Base-by-base conservation (phyloP, 2,329 filamentous ascomycete genomes). In the Tympanopsis confertula region DNA sequence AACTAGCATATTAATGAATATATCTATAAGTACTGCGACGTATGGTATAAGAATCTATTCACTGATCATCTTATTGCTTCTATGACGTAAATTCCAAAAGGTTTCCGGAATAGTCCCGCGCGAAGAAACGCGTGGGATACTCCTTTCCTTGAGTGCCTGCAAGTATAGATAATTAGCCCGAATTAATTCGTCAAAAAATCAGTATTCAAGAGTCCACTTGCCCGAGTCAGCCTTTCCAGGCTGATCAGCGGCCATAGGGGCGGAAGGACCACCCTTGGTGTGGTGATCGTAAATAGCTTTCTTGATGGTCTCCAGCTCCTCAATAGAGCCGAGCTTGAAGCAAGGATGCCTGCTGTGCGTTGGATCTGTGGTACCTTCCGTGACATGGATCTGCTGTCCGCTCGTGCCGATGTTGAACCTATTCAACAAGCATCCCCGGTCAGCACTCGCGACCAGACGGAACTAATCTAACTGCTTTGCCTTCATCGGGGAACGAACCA, bases 101-200 rank as follows among this genome's bases (percentile, higher is more conserved):
- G 45, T 74, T 73, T 2, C 70, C 69, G 1, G 68, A 67, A 53
- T 62, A 74, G 44, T 74, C 69, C 40, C 71, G 63, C 1, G 71
- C 74, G 51, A 81, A 81, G 51, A 81, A 81, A 13, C 76, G 60
- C 24, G 56, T 60, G 0, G 75, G 74, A 46, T 76, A 78, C 50
- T 79, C 75, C 1, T 67, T 65, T 0, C 71, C 73, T 47, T 71
- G 58, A 0, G 60, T 54, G 3, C 71, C 66, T 68, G 36, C 19
- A 36, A 18, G 30, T 40, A 14, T 15, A n/a, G 35, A 29, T 39
- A 15, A 24, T 40, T 39, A 37, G 38, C n/a, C 50, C 10, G 45
- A 54, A 37, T 42, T 45, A n/a, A n/a, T n/a, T n/a, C n/a, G n/a
- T n/a, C n/a, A n/a, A n/a, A 35, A n/a, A 17, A 17, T 17, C 32